Conservation (phyloP, 139 green algal genomes). For the Coelastrella sp. region DNA sequence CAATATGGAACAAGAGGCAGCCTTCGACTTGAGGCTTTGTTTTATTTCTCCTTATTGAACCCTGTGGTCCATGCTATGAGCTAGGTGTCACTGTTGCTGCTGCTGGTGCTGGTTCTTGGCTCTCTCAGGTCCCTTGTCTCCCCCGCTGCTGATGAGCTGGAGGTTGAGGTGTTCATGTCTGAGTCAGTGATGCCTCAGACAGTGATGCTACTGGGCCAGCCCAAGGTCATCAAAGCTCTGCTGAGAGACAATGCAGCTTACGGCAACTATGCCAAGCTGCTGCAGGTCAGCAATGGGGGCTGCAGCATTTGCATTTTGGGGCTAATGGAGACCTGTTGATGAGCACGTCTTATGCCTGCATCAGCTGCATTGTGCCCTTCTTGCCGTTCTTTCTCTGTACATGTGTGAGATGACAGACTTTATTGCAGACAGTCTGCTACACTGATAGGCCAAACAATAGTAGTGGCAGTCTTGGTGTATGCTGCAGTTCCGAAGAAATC, state of each 20-base stretch:
- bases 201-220: conserved; percentile 37
- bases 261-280: background rate
- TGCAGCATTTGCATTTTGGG: background rate
- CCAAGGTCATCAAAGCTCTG: conserved; percentile 12
- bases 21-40: no score
- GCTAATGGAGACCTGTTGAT: no score
- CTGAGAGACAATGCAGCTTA: background rate
- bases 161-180: conserved; percentile 10
- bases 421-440: no score
- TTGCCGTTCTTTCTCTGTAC: no score
- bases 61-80: background rate
- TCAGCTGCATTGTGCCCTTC: no score
- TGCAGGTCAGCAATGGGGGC: background rate
- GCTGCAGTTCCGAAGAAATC: no score
- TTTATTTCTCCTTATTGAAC: no score
- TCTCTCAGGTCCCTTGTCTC: conserved; percentile 6
- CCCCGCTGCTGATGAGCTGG: background rate
- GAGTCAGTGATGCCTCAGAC: conserved; percentile 25
- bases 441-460: no score
- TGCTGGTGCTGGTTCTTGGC: background rate
- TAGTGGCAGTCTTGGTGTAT: no score
- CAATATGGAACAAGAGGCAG: no score
- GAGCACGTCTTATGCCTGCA: no score
- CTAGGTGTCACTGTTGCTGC: background rate
- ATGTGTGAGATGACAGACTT: no score